A percentile compares a stretch with the other conserved stretches of the same genome.
Evolutionary conservation across 371 early-diverging fungal genomes (phyloP).

Genomic region (Mucor mucedo): DNA sequence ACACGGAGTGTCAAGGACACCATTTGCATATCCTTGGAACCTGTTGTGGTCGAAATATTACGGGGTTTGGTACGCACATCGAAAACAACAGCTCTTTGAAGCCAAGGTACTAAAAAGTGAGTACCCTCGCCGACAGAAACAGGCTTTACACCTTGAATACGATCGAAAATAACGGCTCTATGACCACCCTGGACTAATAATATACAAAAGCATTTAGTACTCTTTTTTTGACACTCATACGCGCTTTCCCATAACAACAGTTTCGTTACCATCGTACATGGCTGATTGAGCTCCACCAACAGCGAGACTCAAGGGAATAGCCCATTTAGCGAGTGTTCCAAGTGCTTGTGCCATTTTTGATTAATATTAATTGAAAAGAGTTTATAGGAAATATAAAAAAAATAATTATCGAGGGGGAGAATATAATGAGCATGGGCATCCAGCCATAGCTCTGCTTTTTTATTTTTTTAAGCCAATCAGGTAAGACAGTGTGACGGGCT

Average conservation of each 20-base stretch:
- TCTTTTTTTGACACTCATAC: neutral
- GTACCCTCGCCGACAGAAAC: slow-evolving; percentile 91
- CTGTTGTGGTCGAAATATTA: slow-evolving; percentile 95
- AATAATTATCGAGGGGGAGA: slow-evolving; percentile 2
- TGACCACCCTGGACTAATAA: slow-evolving; percentile 92
- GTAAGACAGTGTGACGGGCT: no score
- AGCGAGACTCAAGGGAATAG: slow-evolving; percentile 71
- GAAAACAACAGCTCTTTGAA: slow-evolving; percentile 78
- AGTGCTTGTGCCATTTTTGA: slow-evolving; percentile 23
- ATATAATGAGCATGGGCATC: slow-evolving; percentile 1
- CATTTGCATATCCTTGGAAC: slow-evolving; percentile 90
- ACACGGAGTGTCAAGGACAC: slow-evolving; percentile 93
- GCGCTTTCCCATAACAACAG: no score
- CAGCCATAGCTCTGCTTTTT: neutral
- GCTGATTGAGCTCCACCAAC: slow-evolving; percentile 75
- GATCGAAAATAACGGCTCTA: slow-evolving; percentile 96
- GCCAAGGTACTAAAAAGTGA: slow-evolving; percentile 96
- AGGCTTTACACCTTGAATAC: slow-evolving; percentile 89
- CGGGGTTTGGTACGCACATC: slow-evolving; percentile 95
- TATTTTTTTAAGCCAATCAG: neutral
- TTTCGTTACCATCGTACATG: slow-evolving; percentile 90
- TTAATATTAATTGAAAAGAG: neutral
- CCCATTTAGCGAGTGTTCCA: slow-evolving; percentile 67
- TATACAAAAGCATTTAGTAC: slow-evolving; percentile 38
- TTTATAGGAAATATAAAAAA: slow-evolving; percentile 5